Evolutionary conservation across 2,329 filamentous ascomycete species (phyloP).

Genomic region (Aspergillus calidoustus): DNA sequence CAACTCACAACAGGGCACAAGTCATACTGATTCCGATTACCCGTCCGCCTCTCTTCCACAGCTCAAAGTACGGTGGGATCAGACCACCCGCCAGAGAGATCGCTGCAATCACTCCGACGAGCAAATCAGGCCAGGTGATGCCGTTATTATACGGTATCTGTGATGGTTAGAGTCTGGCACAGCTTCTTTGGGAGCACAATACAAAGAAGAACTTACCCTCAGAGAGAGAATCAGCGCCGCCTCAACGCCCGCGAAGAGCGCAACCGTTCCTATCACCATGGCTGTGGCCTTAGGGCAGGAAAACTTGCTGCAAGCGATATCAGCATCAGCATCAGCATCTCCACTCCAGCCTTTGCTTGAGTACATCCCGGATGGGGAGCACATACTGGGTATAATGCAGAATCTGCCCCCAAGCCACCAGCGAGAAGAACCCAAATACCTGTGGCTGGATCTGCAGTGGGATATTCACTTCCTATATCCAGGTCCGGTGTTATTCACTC

Average conservation of each 20-base stretch:
- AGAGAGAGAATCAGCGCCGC: constrained; percentile 62
- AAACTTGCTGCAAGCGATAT: constrained; percentile 24
- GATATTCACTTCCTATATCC: constrained; percentile 57
- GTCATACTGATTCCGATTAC: constrained; percentile 64
- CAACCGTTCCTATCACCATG: constrained; percentile 46
- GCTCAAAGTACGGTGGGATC: constrained; percentile 64
- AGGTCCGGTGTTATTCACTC: neutral
- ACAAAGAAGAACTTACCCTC: constrained; percentile 44
- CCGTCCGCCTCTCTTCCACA: constrained; percentile 64
- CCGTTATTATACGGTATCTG: constrained; percentile 61
- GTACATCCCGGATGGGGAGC: neutral
- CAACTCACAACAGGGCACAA: neutral
- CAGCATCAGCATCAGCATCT: constrained; percentile 10
- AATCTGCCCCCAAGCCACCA: constrained; percentile 58
- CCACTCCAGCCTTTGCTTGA: neutral
- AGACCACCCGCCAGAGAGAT: constrained; percentile 62
- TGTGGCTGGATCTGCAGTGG: constrained; percentile 61
- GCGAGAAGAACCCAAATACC: constrained; percentile 55
- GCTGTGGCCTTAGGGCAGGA: constrained; percentile 54
- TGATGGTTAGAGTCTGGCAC: neutral
- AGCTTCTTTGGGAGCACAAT: neutral
- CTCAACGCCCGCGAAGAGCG: constrained; percentile 59
- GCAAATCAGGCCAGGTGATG: constrained; percentile 57
- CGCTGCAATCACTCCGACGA: constrained; percentile 63
- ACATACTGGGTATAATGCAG: constrained; percentile 56